A percentile compares a stretch with the other conserved stretches of the same genome.
Conservation (phyloP, 2,329 filamentous ascomycete genomes). For the Colletotrichum sp. region DNA sequence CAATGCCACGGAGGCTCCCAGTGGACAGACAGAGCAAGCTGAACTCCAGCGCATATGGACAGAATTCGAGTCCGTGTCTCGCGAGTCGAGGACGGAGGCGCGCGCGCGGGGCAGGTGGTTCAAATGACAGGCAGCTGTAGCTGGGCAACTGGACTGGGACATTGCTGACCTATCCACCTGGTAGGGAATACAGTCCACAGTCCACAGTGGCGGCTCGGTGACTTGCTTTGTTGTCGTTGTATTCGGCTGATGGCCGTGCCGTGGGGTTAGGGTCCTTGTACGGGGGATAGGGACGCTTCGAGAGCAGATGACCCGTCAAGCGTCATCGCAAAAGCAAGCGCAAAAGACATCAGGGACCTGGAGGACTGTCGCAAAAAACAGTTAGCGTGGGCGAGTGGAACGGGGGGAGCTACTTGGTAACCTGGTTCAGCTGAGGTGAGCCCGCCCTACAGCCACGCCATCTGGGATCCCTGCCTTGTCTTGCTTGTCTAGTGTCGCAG, state of each 20-base stretch:
- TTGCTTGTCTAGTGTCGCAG: conserved; percentile 16
- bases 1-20: not conserved
- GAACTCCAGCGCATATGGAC: not conserved
- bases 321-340: conserved; percentile 1
- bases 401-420: conserved; percentile 23
- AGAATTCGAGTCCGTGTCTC: not conserved
- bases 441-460: conserved; percentile 33
- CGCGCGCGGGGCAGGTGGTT: not conserved
- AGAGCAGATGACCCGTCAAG: conserved; percentile 10
- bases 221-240: not conserved
- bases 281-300: conserved; percentile 31
- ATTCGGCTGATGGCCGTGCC: not conserved
- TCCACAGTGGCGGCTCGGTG: conserved; percentile 3
- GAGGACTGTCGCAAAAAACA: conserved; percentile 27
- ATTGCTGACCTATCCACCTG: conserved; percentile 14
- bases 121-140: not conserved
- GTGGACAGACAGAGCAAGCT: not conserved
- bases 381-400: conserved; percentile 33
- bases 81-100: not conserved
- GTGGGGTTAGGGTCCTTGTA: conserved; percentile 24
- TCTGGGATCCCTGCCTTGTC: conserved; percentile 22
- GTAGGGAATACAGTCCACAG: not conserved
- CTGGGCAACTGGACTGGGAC: not conserved
- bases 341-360: not conserved
- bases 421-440: conserved; percentile 43